A percentile compares a stretch with the other conserved stretches of the same genome.
Evolutionary conservation across 2,329 filamentous ascomycete genomes (phyloP).

Genomic region (Pseudocercospora musae): DNA sequence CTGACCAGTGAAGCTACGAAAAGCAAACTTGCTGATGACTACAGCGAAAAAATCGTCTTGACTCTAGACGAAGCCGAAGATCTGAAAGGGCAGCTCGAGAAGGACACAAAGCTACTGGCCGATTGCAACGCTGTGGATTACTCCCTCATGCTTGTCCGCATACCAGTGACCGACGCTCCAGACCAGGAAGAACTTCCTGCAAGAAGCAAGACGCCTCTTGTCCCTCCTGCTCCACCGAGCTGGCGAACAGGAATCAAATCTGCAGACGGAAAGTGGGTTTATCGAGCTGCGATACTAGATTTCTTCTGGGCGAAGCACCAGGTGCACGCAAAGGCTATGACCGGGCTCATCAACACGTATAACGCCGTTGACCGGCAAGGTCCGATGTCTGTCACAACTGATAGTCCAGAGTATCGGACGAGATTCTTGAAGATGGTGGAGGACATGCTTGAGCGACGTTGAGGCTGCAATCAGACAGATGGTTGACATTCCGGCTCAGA

Average conservation of each 20-base stretch:
- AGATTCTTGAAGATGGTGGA: conserved; percentile 55
- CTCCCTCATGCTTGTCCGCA: conserved; percentile 67
- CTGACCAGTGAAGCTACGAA: conserved; percentile 64
- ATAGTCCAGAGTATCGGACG: conserved; percentile 63
- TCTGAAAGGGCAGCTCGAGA: conserved; percentile 54
- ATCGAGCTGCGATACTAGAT: conserved; percentile 65
- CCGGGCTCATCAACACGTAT: conserved; percentile 53
- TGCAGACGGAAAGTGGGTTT: conserved; percentile 62
- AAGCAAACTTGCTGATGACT: conserved; percentile 63
- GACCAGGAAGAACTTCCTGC: conserved; percentile 8
- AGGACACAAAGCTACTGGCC: conserved; percentile 62
- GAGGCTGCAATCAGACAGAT: not conserved
- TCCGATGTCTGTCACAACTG: conserved; percentile 72
- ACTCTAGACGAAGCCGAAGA: conserved; percentile 53
- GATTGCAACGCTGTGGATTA: conserved; percentile 69
- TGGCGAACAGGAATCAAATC: conserved; percentile 64
- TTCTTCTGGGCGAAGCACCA: conserved; percentile 79
- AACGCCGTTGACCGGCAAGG: conserved; percentile 63
- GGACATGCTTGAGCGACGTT: conserved; percentile 38
- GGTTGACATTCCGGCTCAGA: not conserved
- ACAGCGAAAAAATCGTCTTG: conserved; percentile 63
- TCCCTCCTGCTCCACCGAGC: conserved; percentile 30
- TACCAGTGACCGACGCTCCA: conserved; percentile 37
- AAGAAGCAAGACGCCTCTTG: conserved; percentile 25
- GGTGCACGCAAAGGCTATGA: conserved; percentile 63